Evolutionary conservation across 192 early-diverging fungal genomes (phyloP).

Genomic region (Geosiphon pyriformis): DNA sequence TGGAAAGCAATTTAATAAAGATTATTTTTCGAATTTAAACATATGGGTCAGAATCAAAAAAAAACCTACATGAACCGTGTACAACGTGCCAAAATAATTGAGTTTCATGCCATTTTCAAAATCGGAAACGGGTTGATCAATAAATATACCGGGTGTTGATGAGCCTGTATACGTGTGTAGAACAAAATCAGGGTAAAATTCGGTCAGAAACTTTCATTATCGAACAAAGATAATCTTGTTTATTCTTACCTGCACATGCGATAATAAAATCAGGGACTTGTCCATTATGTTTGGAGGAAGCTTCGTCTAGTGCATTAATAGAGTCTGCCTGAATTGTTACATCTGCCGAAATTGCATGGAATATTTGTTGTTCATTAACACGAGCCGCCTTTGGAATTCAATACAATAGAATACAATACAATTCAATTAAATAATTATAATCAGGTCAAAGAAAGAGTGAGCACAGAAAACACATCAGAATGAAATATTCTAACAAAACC

Average conservation of each 20-base stretch:
- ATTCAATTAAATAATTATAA: background rate
- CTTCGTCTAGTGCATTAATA: constrained; percentile 52
- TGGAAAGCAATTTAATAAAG: background rate
- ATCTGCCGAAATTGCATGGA: constrained; percentile 56
- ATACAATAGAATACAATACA: background rate
- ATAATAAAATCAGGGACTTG: constrained; percentile 52
- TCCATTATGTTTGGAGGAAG: constrained; percentile 42
- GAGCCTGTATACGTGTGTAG: too few species aligned
- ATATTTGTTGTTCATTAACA: constrained; percentile 3
- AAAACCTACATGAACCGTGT: constrained; percentile 56
- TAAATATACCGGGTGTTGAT: constrained; percentile 56
- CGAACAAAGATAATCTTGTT: too few species aligned
- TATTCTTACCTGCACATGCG: constrained; percentile 53
- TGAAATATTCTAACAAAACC: background rate
- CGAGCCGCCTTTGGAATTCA: background rate
- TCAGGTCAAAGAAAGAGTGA: background rate
- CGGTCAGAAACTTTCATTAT: too few species aligned
- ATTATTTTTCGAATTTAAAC: background rate
- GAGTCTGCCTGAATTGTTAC: constrained; percentile 47
- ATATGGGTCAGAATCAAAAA: too few species aligned
- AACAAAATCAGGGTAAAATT: too few species aligned
- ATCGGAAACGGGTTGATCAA: constrained; percentile 53
- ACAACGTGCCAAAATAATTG: constrained; percentile 64
- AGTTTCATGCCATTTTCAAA: constrained; percentile 53
- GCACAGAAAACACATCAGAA: background rate